Base-by-base conservation (phyloP, 2,329 filamentous ascomycete genomes). In the Chaetothyriales sp. region DNA sequence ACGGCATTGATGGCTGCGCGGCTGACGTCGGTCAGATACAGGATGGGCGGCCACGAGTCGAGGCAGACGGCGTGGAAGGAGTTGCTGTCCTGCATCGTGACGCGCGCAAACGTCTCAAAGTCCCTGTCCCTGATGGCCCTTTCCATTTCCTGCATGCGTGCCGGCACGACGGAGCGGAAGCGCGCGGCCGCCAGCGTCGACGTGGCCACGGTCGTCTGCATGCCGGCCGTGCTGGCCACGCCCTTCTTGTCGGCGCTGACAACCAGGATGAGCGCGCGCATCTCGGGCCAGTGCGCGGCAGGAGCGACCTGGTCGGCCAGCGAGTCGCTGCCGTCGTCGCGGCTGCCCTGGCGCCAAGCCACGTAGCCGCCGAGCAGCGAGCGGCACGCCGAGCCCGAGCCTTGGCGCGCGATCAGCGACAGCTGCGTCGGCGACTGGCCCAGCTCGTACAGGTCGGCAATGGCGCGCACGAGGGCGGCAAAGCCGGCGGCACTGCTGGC, bases 31-130 rank as follows among this genome's bases (percentile, higher is more conserved):
- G 95, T 98, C 77, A 98, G 83, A 75, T 98, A 98, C 71, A 95
- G 95, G 66, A 98, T 98, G 18, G 94, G 92, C 45, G 94, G 92
- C 71, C 88, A 89, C 1, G 92, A 97, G 67, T 98, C 92, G 61
- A 94, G 75, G 67, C 92, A 97, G 52, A 84, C 88, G 40, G 92
- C 87, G 69, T 98, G 92, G 81, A 98, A 98, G 54, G 82, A 87
- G 73, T 98, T 98, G 65, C 86, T 94, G 67, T 98, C 92, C 67
- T 83, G 84, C 89, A 95, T 98, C 15, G 92, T 95, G 56, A 95
- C 78, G 66, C 86, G 82, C 20, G 85, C 92, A 65, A 98, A 98
- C 18, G 77, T 74, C 62, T 82, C 79, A 70, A 98, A 98, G 70
- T 98, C 86, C 61, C 79, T 80, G 57, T 78, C 76, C 60, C 75